A percentile compares a stretch with the other conserved stretches of the same genome.
Evolutionary conservation across 257 asterid genomes (phyloP).

Genomic region (Salvia miltiorrhiza): DNA sequence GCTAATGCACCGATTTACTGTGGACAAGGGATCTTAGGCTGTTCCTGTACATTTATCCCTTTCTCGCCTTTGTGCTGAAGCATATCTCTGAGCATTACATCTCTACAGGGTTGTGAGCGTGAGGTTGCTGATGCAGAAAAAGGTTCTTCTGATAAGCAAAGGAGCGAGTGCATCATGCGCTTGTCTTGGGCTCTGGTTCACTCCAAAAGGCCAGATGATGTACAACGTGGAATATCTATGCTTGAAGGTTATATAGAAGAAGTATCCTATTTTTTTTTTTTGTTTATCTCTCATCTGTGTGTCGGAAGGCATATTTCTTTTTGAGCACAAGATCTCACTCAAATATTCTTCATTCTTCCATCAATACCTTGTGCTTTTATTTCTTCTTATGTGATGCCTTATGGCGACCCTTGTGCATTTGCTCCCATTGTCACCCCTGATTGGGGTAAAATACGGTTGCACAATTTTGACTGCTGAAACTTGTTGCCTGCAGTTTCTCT

Average conservation of each 20-base stretch:
- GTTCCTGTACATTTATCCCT: background rate
- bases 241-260: conserved; percentile 63
- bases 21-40: background rate
- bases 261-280: background rate
- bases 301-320: background rate
- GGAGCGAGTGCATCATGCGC: conserved; percentile 85
- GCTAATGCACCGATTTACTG: conserved; percentile 2
- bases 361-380: background rate
- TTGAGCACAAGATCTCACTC: too few species aligned
- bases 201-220: conserved; percentile 73
- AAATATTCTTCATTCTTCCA: background rate
- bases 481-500: conserved; percentile 61
- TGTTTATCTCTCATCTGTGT: background rate
- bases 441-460: conserved; percentile 9
- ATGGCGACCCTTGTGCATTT: background rate
- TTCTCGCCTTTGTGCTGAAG: background rate
- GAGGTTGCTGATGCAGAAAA: conserved; percentile 88
- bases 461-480: conserved; percentile 19
- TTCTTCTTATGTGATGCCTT: background rate
- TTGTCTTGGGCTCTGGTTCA: conserved; percentile 98
- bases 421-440: background rate
- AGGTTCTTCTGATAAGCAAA: conserved; percentile 64
- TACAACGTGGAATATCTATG: conserved; percentile 95
- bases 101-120: conserved; percentile 83
- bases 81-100: conserved; percentile 22